Conservation (phyloP, 352 stramenopile genomes). For the Pelagophyceae sp. region DNA sequence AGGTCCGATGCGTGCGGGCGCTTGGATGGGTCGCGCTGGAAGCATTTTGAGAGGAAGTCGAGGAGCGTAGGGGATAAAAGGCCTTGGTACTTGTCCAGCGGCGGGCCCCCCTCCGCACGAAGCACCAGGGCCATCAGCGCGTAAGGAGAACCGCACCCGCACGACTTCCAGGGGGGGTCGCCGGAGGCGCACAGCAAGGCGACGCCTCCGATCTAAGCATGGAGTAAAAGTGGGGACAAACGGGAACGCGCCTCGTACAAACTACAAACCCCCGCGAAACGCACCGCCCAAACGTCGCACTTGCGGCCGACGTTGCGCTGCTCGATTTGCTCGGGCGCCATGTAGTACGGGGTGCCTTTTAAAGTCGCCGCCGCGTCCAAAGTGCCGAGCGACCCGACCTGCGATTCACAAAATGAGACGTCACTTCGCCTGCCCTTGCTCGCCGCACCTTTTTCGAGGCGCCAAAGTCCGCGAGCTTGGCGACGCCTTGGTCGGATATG, state of each 20-base stretch:
- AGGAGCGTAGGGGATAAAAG: neutral
- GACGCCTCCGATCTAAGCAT: conserved; percentile 33
- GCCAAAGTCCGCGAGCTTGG: conserved; percentile 24
- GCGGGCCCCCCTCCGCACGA: conserved; percentile 32
- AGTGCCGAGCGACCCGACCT: neutral
- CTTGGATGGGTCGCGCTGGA: neutral
- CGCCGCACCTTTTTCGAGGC: neutral
- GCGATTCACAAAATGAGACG: no score
- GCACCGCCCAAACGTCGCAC: conserved; percentile 22
- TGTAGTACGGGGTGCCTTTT: conserved; percentile 37
- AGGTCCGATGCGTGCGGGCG: neutral
- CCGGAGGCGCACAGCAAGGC: conserved; percentile 63
- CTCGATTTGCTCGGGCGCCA: conserved; percentile 36
- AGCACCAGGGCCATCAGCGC: conserved; percentile 54
- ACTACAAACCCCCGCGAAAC: no score
- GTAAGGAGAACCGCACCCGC: conserved; percentile 60
- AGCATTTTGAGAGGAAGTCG: neutral
- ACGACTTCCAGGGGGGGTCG: conserved; percentile 62
- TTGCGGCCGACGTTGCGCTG: conserved; percentile 21
- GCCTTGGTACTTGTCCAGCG: conserved; percentile 8
- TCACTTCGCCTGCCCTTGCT: no score
- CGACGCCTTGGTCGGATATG: conserved; percentile 12
- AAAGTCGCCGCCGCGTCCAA: neutral
- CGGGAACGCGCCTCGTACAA: no score
- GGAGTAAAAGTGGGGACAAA: no score